phyloP scores from a whole-genome alignment of 2,329 filamentous ascomycete genomes.

The Ascochyta fabae region DNA sequence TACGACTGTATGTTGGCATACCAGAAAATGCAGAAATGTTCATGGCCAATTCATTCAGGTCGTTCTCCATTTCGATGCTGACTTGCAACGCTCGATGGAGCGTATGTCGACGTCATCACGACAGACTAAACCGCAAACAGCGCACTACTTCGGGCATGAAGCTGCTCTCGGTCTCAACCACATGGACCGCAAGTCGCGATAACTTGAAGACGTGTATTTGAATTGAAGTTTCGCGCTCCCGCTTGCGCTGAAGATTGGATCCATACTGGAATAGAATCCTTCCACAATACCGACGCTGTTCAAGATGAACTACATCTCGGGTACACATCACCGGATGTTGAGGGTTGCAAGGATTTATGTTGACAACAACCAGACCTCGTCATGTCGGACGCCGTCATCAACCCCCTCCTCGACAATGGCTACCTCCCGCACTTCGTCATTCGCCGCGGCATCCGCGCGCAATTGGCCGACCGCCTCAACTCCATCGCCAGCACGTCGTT shows the following conservation, averaged over 20 bases:
- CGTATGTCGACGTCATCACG: constrained; percentile 16
- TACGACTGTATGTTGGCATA: background rate
- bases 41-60: background rate
- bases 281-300: background rate
- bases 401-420: constrained; percentile 65
- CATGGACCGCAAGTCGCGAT: constrained; percentile 17
- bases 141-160: constrained; percentile 17
- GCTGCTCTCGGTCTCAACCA: constrained; percentile 13
- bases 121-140: constrained; percentile 16
- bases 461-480: constrained; percentile 66
- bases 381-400: constrained; percentile 34
- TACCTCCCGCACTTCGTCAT: constrained; percentile 69
- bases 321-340: constrained; percentile 19
- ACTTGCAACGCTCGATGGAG: constrained; percentile 16
- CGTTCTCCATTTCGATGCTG: background rate
- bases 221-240: background rate
- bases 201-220: background rate
- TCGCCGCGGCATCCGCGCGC: constrained; percentile 69
- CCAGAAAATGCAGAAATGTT: background rate
- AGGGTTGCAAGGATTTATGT: background rate
- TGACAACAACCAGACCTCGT: constrained; percentile 27
- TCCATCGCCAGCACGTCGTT: constrained; percentile 63
- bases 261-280: background rate
- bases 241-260: background rate
- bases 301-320: constrained; percentile 44